phyloP scores from a whole-genome alignment of 164 flowering plant species.

The Houttuynia cordata region DNA sequence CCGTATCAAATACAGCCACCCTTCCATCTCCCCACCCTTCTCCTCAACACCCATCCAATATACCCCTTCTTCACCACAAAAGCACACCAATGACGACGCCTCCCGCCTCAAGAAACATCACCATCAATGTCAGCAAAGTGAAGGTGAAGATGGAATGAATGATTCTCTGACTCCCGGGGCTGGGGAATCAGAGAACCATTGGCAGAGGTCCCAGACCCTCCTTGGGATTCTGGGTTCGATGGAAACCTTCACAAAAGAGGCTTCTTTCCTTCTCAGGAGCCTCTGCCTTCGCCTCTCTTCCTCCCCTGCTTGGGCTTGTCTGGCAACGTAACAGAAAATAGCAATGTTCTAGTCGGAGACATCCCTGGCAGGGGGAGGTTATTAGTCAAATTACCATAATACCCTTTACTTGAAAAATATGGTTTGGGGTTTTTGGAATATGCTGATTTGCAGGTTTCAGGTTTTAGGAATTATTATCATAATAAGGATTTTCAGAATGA shows the following conservation, averaged over 20 bases:
- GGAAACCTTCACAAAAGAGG: no score
- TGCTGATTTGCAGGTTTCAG: no score
- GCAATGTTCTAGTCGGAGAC: slow-evolving; percentile 5
- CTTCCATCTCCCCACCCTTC: slow-evolving; percentile 52
- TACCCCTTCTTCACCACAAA: no score
- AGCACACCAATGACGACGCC: no score
- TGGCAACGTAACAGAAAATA: slow-evolving; percentile 5
- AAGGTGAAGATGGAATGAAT: no score
- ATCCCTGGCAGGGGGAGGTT: not conserved
- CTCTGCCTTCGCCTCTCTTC: not conserved
- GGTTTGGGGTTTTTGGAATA: not conserved
- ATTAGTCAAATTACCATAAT: slow-evolving; percentile 1
- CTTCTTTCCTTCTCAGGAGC: not conserved
- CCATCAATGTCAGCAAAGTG: not conserved
- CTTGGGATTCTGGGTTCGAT: not conserved
- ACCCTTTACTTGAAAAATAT: not conserved
- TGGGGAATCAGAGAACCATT: slow-evolving; percentile 49
- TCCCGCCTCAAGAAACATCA: no score
- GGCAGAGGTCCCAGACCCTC: not conserved
- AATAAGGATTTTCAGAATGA: no score
- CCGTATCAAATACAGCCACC: slow-evolving; percentile 71
- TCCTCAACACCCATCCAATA: slow-evolving; percentile 21
- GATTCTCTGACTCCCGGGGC: slow-evolving; percentile 44
- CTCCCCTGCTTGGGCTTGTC: not conserved
- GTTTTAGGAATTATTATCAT: no score